These are phyloP conservation scores for Dacryopinax primogenitus DNA, from an alignment of 768 basidiomycete genomes.

Conservation along the genomic window DNA sequence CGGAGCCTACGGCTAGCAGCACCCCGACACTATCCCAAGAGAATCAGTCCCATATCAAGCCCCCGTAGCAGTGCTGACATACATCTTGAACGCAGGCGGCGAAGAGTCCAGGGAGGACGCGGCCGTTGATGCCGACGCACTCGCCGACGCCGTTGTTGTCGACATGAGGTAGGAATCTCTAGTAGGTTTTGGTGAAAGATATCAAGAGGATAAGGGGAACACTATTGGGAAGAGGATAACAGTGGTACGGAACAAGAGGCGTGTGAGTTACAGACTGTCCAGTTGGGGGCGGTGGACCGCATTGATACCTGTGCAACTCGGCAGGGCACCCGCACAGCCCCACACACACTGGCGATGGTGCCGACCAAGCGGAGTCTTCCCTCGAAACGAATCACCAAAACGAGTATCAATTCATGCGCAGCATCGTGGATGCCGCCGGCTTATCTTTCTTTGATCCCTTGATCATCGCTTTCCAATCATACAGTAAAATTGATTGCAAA, in stretches of 20 bases:
- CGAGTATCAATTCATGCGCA: too few relatives aligned
- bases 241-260: background rate
- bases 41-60: background rate
- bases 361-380: too few relatives aligned
- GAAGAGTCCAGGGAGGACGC: background rate
- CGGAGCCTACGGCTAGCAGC: conserved; percentile 61
- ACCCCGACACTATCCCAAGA: conserved; percentile 41
- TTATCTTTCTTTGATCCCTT: too few relatives aligned
- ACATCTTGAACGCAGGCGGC: background rate
- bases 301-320: background rate
- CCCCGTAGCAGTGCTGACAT: background rate
- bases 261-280: background rate
- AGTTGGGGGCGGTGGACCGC: background rate
- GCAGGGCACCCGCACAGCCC: conserved; percentile 7
- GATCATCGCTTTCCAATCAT: too few relatives aligned
- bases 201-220: too few relatives aligned
- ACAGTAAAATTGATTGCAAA: too few relatives aligned
- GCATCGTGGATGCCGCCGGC: too few relatives aligned
- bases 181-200: too few relatives aligned
- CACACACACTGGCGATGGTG: background rate
- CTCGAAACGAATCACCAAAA: background rate
- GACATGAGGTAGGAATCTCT: background rate
- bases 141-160: conserved; percentile 9
- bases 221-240: background rate
- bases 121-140: background rate